Evolutionary conservation across 495 filamentous ascomycete species (phyloP).

Genomic region (Penicillium bialowiezense): DNA sequence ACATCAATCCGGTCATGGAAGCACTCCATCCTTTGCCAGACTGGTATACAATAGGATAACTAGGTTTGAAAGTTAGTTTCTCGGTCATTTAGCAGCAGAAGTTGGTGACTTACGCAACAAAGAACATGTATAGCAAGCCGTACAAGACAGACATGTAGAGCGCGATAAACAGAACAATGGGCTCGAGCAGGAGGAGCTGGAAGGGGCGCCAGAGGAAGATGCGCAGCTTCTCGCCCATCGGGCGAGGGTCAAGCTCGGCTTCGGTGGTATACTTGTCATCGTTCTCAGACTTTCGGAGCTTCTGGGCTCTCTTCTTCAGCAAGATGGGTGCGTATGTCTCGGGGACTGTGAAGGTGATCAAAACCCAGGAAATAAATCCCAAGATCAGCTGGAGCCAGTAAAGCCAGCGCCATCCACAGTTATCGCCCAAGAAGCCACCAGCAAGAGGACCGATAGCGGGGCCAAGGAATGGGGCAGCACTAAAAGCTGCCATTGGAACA

Average conservation of each 20-base stretch:
- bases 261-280: slow-evolving; percentile 65
- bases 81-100: background rate
- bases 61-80: slow-evolving; percentile 21
- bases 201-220: slow-evolving; percentile 74
- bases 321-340: slow-evolving; percentile 78
- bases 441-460: slow-evolving; percentile 71
- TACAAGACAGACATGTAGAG: slow-evolving; percentile 80
- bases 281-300: slow-evolving; percentile 65
- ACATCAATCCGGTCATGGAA: slow-evolving; percentile 75
- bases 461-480: slow-evolving; percentile 73
- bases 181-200: slow-evolving; percentile 74
- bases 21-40: slow-evolving; percentile 69
- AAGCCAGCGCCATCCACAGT: slow-evolving; percentile 75
- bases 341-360: slow-evolving; percentile 77
- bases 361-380: slow-evolving; percentile 58
- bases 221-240: slow-evolving; percentile 57
- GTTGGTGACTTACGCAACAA: slow-evolving; percentile 51
- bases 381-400: slow-evolving; percentile 83
- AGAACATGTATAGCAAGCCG: slow-evolving; percentile 80
- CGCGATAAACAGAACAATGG: slow-evolving; percentile 74
- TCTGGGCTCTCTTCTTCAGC: slow-evolving; percentile 60
- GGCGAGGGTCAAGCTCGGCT: slow-evolving; percentile 66
- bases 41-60: slow-evolving; percentile 77
- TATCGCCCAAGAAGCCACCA: slow-evolving; percentile 71
- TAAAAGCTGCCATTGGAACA: slow-evolving; percentile 84